A percentile compares a stretch with the other conserved stretches of the same genome.
phyloP scores from a whole-genome alignment of 2,329 filamentous ascomycete species.

The Cercospora sp. region DNA sequence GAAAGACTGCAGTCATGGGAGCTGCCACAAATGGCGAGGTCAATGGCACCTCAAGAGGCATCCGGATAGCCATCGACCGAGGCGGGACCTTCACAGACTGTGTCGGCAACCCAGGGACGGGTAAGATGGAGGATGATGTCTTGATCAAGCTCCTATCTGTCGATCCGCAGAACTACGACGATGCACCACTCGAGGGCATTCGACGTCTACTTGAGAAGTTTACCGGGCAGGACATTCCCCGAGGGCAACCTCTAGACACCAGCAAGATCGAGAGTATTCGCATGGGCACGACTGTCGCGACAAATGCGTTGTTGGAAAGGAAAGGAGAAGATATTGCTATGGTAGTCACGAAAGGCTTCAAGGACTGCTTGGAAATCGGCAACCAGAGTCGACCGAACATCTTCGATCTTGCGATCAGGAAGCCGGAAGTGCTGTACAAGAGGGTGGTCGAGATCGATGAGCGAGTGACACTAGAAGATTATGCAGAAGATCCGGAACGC shows the following conservation, averaged over 20 bases:
- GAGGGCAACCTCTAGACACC: conserved; percentile 78
- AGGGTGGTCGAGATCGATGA: conserved; percentile 87
- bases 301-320: conserved; percentile 84
- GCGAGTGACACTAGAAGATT: conserved; percentile 86
- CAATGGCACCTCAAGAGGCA: conserved; percentile 49
- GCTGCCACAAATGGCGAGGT: conserved; percentile 15
- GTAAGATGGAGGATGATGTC: conserved; percentile 68
- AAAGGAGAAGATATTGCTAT: conserved; percentile 88
- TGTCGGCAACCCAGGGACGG: conserved; percentile 74
- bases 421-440: conserved; percentile 84
- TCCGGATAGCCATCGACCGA: conserved; percentile 74
- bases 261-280: conserved; percentile 83
- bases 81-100: conserved; percentile 94
- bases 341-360: conserved; percentile 84
- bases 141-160: conserved; percentile 87
- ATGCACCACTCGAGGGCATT: conserved; percentile 89
- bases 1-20: conserved; percentile 9
- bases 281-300: conserved; percentile 95
- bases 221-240: conserved; percentile 70
- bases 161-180: conserved; percentile 84
- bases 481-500: conserved; percentile 79
- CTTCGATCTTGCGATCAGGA: conserved; percentile 83
- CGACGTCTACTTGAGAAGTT: conserved; percentile 80
- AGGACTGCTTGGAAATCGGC: conserved; percentile 82
- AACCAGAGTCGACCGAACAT: conserved; percentile 89